Evolutionary conservation across 2,329 filamentous ascomycete species (phyloP).

Genomic region (Calonectria fujianensis): DNA sequence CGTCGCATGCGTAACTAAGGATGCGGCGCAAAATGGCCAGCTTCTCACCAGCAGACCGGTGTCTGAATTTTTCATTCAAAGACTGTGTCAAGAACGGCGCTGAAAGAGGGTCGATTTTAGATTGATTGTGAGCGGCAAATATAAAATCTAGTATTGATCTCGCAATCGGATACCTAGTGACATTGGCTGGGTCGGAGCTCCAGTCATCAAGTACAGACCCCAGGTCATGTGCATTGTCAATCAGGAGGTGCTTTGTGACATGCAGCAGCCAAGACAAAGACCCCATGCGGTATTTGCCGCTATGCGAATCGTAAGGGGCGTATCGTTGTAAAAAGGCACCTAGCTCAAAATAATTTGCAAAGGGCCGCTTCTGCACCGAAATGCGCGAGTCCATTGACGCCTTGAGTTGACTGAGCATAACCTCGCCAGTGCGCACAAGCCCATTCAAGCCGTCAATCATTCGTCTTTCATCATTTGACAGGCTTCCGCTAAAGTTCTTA

Average conservation of each 20-base stretch:
- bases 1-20: neutral
- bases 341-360: neutral
- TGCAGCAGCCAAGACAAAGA: neutral
- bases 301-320: neutral
- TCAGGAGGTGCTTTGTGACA: neutral
- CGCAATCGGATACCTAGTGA: neutral
- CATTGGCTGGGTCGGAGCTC: neutral
- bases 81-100: neutral
- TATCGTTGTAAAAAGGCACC: neutral
- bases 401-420: constrained; percentile 2
- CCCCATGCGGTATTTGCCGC: neutral
- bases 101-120: neutral
- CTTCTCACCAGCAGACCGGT: neutral
- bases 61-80: neutral
- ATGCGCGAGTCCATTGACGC: neutral
- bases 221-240: neutral
- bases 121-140: neutral
- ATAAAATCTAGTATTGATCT: neutral
- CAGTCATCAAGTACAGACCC: neutral
- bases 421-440: neutral
- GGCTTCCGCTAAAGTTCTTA: neutral
- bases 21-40: neutral
- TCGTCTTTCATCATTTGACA: neutral
- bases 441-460: neutral
- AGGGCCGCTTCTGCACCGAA: neutral